Evolutionary conservation across 768 basidiomycete genomes (phyloP), one percentile per base, ranked within the genome.

Genomic region (Termitomyces heimii): DNA sequence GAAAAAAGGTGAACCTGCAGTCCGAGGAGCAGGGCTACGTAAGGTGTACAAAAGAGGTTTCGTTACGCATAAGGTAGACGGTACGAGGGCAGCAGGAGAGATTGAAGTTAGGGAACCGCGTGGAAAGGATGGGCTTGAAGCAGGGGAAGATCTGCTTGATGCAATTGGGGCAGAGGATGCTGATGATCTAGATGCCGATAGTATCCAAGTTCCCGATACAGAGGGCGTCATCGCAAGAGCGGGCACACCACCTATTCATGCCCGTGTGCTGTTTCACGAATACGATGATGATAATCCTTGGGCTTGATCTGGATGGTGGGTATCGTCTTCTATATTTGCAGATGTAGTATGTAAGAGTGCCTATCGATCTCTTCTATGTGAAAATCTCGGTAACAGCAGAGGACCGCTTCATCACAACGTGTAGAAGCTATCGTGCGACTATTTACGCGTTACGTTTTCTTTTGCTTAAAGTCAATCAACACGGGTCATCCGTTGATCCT

Each of bases 1-100:
- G 39, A 69, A 80, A 54, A 82, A 81, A 57, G 88, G 85, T 24
- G 86, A 88, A 60, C 84, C 86, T n/a, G 71, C 76, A 24, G 63
- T 69, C 7, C 71, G 71, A 32, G 70, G 63, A 31, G 69, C 77
- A 5, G 79, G 71, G 20, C 64, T 82, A 62, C 74, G 75, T 57
- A 82, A 77, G 63, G 79, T 85, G 37, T 84, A 83, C 64, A 73
- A 78, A 53, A 71, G 76, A 32, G 81, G 78, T 14, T 81, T 78
- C 60, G 71, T 76, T 20, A 68, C 66, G 10, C 66, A 72, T n/a
- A 69, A 66, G 14, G 68, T 70, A 26, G 73, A 71, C n/a, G 73
- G 64, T 18, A 60, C 61, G 28, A 66, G 53, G 22, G 67, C 66
- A 51, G 67, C 71, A 53, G 73, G 74, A 22, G 77, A 79, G 64